Conservation (phyloP, 2,329 filamentous ascomycete genomes). For the Pseudonectria foliicola region DNA sequence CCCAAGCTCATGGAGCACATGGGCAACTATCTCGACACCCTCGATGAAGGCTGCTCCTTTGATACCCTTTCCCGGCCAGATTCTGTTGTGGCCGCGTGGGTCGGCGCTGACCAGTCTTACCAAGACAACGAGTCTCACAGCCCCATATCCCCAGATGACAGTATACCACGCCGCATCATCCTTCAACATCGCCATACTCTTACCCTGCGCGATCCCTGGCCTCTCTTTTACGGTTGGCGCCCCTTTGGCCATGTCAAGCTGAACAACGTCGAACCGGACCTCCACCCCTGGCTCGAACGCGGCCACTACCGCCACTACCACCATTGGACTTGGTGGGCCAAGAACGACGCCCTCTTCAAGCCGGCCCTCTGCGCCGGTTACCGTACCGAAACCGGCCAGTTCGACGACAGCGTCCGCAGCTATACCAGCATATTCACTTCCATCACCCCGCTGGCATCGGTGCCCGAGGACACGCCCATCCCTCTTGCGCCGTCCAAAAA, state of each 20-base stretch:
- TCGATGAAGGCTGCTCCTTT: constrained; percentile 20
- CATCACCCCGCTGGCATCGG: constrained; percentile 5
- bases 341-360: constrained; percentile 9
- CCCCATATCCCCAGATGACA: constrained; percentile 5
- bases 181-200: constrained; percentile 20
- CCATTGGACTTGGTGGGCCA: constrained; percentile 22
- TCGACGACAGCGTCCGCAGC: constrained; percentile 10
- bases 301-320: constrained; percentile 18
- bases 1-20: constrained; percentile 15
- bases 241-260: constrained; percentile 17
- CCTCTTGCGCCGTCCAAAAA: constrained; percentile 13
- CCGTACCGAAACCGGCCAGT: constrained; percentile 12
- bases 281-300: constrained; percentile 21
- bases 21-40: constrained; percentile 16
- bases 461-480: constrained; percentile 10
- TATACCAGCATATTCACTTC: constrained; percentile 12
- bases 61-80: constrained; percentile 20
- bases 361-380: constrained; percentile 12
- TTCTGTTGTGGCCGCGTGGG: constrained; percentile 20
- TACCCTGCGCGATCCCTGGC: constrained; percentile 21
- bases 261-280: constrained; percentile 16
- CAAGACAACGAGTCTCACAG: constrained; percentile 10
- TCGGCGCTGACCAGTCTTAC: constrained; percentile 18
- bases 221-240: constrained; percentile 21
- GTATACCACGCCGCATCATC: constrained; percentile 14